Conservation (phyloP, 208 protist genomes). For the Leishmania braziliensis region DNA sequence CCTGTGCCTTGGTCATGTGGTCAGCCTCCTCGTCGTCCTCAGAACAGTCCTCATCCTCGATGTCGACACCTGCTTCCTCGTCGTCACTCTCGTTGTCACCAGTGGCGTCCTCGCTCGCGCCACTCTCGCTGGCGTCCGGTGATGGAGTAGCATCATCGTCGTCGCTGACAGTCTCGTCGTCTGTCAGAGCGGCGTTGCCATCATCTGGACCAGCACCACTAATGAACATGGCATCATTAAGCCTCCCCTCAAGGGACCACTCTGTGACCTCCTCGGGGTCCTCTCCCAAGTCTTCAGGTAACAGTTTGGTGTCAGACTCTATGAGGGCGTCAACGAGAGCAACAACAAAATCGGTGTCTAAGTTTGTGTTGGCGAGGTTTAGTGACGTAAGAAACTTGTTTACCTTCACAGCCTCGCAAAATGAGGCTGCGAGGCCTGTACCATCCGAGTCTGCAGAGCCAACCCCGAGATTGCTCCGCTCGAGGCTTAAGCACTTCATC, state of each 20-base stretch:
- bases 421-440: conserved; percentile 31
- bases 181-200: neutral
- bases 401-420: conserved; percentile 57
- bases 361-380: conserved; percentile 63
- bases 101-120: conserved; percentile 5
- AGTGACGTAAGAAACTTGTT: conserved; percentile 80
- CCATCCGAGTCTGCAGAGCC: conserved; percentile 25
- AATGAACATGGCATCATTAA: neutral
- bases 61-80: neutral
- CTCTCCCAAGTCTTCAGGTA: conserved; percentile 47
- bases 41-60: conserved; percentile 23
- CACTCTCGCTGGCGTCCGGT: neutral
- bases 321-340: conserved; percentile 48
- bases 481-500: conserved; percentile 43
- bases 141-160: conserved; percentile 10
- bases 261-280: conserved; percentile 21
- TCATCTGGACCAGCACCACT: conserved; percentile 20
- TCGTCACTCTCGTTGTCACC: conserved; percentile 10
- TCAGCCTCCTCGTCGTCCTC: conserved; percentile 35
- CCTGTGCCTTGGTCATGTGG: neutral
- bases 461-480: conserved; percentile 57
- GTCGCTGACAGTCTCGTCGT: conserved; percentile 5
- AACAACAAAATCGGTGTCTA: conserved; percentile 30
- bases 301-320: conserved; percentile 60
- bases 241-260: conserved; percentile 23